Percentiles rank a stretch among this genome's conserved stretches.
These are phyloP conservation scores for Leccinellum albellum DNA, from an alignment of 768 basidiomycete genomes.

Conservation along the genomic window DNA sequence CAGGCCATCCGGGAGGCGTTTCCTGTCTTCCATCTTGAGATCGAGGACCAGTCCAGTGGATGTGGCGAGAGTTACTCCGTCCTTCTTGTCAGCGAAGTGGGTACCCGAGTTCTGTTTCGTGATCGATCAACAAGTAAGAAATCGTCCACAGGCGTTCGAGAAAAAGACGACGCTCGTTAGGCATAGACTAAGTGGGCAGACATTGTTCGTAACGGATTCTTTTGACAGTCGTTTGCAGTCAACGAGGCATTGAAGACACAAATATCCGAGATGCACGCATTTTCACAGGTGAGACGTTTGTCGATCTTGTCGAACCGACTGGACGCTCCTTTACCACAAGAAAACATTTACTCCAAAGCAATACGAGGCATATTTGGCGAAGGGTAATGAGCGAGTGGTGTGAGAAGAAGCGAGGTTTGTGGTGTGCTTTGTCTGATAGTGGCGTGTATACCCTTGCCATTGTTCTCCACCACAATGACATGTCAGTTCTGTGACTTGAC, in stretches of 20 bases:
- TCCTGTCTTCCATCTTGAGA: constrained; percentile 63
- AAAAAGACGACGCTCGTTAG: constrained; percentile 76
- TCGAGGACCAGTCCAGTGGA: constrained; percentile 74
- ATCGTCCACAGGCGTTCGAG: constrained; percentile 63
- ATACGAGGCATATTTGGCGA: constrained; percentile 48
- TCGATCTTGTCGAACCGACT: not conserved
- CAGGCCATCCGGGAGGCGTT: constrained; percentile 59
- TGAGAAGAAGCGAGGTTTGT: not conserved
- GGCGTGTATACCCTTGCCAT: not conserved
- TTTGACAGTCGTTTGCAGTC: constrained; percentile 41
- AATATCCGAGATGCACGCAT: constrained; percentile 81
- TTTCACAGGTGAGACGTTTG: constrained; percentile 64
- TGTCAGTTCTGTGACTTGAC: too few species aligned
- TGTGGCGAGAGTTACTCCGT: constrained; percentile 79
- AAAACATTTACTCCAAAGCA: constrained; percentile 73
- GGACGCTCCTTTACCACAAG: constrained; percentile 31
- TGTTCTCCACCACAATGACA: constrained; percentile 3
- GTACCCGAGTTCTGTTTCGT: constrained; percentile 14
- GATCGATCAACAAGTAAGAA: not conserved
- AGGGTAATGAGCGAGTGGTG: constrained; percentile 15
- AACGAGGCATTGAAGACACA: constrained; percentile 72
- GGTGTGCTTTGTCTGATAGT: not conserved
- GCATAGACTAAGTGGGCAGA: constrained; percentile 60
- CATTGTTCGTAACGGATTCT: not conserved
- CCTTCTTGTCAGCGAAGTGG: constrained; percentile 71